phyloP scores from a whole-genome alignment of 2,329 filamentous ascomycete genomes.

The Nemania sp. region DNA sequence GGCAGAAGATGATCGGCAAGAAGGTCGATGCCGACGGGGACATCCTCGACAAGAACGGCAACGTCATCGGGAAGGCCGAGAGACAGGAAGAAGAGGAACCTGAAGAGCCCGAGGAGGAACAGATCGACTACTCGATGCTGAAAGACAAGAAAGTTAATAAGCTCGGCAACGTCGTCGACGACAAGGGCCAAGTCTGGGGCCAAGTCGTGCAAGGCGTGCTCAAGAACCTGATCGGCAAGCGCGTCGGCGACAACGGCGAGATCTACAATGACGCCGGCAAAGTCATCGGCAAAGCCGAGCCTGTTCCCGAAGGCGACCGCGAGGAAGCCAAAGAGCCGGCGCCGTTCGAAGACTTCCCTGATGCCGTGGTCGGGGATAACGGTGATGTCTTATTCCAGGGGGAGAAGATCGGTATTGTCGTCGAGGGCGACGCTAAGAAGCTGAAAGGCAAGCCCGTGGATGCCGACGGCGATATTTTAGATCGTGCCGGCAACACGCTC shows the following conservation, averaged over 20 bases:
- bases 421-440: constrained; percentile 66
- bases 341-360: constrained; percentile 63
- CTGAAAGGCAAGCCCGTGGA: constrained; percentile 69
- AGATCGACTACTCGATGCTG: constrained; percentile 52
- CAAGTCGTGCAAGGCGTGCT: constrained; percentile 66
- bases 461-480: constrained; percentile 69
- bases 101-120: constrained; percentile 39
- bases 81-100: constrained; percentile 42
- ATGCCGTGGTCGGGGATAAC: constrained; percentile 56
- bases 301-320: constrained; percentile 59
- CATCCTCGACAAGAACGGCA: constrained; percentile 43
- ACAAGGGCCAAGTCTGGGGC: constrained; percentile 59
- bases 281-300: constrained; percentile 67
- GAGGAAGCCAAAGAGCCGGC: constrained; percentile 51
- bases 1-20: constrained; percentile 41
- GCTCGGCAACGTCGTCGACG: constrained; percentile 58
- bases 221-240: constrained; percentile 65
- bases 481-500: constrained; percentile 67
- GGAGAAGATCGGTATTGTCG: constrained; percentile 61
- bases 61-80: constrained; percentile 41
- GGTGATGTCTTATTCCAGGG: constrained; percentile 56
- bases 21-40: constrained; percentile 44
- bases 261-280: constrained; percentile 73
- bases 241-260: constrained; percentile 66
- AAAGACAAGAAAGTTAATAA: constrained; percentile 62